Percentiles rank a stretch among this genome's conserved stretches.
Evolutionary conservation across 2,329 filamentous ascomycete genomes (phyloP).

Genomic region (Colletotrichum horii): DNA sequence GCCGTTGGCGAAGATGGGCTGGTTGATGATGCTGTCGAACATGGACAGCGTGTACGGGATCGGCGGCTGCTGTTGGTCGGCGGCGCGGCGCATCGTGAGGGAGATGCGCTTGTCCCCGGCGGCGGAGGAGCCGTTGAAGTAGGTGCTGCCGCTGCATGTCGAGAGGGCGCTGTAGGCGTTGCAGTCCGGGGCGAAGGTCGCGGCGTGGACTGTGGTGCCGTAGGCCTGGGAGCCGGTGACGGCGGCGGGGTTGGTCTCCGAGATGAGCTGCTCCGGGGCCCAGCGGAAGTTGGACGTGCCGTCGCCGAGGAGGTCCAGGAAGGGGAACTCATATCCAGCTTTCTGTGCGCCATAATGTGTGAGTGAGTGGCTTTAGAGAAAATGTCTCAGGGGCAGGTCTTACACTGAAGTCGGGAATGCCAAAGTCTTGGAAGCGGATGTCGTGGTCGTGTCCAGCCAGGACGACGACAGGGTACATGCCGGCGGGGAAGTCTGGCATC

Average conservation of each 20-base stretch:
- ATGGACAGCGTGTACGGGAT: slow-evolving; percentile 44
- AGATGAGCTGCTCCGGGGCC: slow-evolving; percentile 52
- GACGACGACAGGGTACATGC: slow-evolving; percentile 58
- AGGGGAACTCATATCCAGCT: slow-evolving; percentile 58
- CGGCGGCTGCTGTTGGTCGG: neutral
- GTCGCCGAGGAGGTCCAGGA: slow-evolving; percentile 57
- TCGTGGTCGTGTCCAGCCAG: slow-evolving; percentile 58
- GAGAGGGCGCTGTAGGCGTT: slow-evolving; percentile 47
- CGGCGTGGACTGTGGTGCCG: slow-evolving; percentile 46
- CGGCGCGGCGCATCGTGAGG: slow-evolving; percentile 23
- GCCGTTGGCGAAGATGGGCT: slow-evolving; percentile 50
- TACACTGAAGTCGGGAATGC: slow-evolving; percentile 53
- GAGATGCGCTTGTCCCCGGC: slow-evolving; percentile 11
- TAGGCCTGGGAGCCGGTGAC: slow-evolving; percentile 50
- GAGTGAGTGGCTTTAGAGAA: neutral
- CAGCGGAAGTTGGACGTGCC: slow-evolving; percentile 57
- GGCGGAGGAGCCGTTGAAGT: slow-evolving; percentile 23
- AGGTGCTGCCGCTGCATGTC: slow-evolving; percentile 2
- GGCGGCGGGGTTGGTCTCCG: slow-evolving; percentile 44
- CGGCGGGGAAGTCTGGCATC: slow-evolving; percentile 52
- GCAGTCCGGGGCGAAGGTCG: slow-evolving; percentile 50
- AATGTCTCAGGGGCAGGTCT: slow-evolving; percentile 23
- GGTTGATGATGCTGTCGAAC: slow-evolving; percentile 58
- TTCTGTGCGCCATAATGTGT: slow-evolving; percentile 38
- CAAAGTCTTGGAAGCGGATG: slow-evolving; percentile 44